Evolutionary conservation across 2,329 filamentous ascomycete species (phyloP).

Genomic region (Fusarium protoensiforme): DNA sequence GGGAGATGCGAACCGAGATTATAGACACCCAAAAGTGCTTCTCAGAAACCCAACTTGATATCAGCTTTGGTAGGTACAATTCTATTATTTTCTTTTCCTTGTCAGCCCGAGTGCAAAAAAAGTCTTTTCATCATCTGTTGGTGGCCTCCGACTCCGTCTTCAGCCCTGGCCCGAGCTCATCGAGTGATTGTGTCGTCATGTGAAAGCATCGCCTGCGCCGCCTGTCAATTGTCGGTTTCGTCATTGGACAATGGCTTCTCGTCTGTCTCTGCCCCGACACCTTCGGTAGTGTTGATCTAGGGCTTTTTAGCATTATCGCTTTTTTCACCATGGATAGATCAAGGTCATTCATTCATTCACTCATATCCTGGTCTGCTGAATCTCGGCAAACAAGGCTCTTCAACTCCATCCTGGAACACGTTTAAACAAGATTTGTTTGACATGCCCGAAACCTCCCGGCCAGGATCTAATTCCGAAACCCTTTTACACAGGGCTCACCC

Average conservation of each 20-base stretch:
- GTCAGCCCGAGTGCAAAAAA: not conserved
- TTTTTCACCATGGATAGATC: not conserved
- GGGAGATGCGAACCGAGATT: conserved; percentile 13
- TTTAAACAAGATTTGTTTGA: not conserved
- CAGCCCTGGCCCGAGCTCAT: conserved; percentile 14
- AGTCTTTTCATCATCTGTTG: not conserved
- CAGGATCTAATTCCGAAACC: not conserved
- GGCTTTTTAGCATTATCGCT: not conserved
- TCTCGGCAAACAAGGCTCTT: not conserved
- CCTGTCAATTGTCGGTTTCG: conserved; percentile 3
- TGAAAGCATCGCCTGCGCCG: conserved; percentile 25
- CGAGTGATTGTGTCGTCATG: conserved; percentile 28
- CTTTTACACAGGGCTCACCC: not conserved
- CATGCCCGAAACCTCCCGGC: not conserved
- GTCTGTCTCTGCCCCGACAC: not conserved
- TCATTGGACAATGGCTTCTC: conserved; percentile 20
- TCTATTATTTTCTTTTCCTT: not conserved
- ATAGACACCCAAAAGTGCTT: conserved; percentile 1
- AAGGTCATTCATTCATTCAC: not conserved
- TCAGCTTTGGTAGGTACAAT: too few relatives aligned
- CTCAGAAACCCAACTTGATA: not conserved
- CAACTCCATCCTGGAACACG: not conserved
- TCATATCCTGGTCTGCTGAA: not conserved
- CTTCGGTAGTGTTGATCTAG: not conserved
- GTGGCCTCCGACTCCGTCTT: not conserved